phyloP scores from a whole-genome alignment of 2,329 filamentous ascomycete genomes.

The Fusarium zealandicum region DNA sequence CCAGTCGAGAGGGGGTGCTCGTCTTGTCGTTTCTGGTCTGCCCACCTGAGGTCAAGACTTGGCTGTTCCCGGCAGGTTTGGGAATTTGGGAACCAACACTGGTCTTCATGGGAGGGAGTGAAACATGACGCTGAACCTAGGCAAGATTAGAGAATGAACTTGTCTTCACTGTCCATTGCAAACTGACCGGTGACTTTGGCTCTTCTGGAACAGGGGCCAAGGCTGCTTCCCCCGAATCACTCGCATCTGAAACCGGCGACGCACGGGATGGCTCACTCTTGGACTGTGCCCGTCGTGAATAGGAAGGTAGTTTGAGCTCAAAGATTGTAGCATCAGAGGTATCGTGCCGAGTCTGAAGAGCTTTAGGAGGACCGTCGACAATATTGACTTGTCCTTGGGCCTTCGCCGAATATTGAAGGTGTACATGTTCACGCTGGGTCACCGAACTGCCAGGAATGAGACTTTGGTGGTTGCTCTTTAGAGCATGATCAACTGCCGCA shows the following conservation, averaged over 20 bases:
- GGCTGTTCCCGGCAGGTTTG: slow-evolving; percentile 27
- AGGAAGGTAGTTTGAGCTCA: slow-evolving; percentile 47
- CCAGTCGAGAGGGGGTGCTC: neutral
- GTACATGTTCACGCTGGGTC: slow-evolving; percentile 25
- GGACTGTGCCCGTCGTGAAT: slow-evolving; percentile 56
- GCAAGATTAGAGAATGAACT: slow-evolving; percentile 9
- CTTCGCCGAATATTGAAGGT: slow-evolving; percentile 11
- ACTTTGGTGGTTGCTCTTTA: slow-evolving; percentile 21
- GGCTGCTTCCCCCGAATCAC: slow-evolving; percentile 8
- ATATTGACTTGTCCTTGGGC: slow-evolving; percentile 27
- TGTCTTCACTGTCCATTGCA: too few species aligned
- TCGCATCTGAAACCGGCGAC: slow-evolving; percentile 35
- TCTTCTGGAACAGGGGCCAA: slow-evolving; percentile 8
- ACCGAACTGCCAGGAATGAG: neutral
- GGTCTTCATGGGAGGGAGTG: slow-evolving; percentile 35
- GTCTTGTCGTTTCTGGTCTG: neutral
- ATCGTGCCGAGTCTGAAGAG: slow-evolving; percentile 19
- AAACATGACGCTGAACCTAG: slow-evolving; percentile 39
- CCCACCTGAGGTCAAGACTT: slow-evolving; percentile 4
- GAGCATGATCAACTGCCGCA: slow-evolving; percentile 28
- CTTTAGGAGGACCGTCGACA: slow-evolving; percentile 33
- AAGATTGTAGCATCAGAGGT: slow-evolving; percentile 25
- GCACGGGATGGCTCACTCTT: slow-evolving; percentile 54
- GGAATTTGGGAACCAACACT: slow-evolving; percentile 38
- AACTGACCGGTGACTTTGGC: slow-evolving; percentile 19